phyloP scores from a whole-genome alignment of 805 yeast genomes.

The Yarrowia hollandica region DNA sequence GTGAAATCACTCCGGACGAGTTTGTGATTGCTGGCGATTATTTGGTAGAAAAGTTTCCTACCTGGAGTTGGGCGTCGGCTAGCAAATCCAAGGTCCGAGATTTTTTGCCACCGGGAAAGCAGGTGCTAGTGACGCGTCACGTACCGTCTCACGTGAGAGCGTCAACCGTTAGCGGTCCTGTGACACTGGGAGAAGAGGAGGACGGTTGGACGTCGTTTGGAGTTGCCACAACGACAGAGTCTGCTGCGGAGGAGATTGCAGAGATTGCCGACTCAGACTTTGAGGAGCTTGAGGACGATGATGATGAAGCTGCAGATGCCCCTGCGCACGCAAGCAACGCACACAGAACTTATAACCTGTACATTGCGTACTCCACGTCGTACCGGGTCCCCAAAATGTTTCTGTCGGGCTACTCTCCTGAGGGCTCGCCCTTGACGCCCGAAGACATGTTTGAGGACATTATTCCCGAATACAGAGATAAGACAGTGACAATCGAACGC shows the following conservation, averaged over 20 bases:
- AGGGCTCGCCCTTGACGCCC: slow-evolving; percentile 85
- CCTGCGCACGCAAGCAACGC: slow-evolving; percentile 42
- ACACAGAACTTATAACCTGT: slow-evolving; percentile 75
- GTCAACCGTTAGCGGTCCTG: slow-evolving; percentile 42
- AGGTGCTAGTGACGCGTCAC: slow-evolving; percentile 80
- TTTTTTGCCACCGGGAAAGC: slow-evolving; percentile 84
- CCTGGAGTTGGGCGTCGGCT: slow-evolving; percentile 88
- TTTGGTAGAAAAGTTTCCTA: slow-evolving; percentile 85
- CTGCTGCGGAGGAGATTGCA: slow-evolving; percentile 34
- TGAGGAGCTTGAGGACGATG: slow-evolving; percentile 34
- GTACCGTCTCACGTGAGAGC: slow-evolving; percentile 78
- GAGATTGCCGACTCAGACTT: slow-evolving; percentile 37
- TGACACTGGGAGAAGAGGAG: slow-evolving; percentile 46
- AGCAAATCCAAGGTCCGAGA: slow-evolving; percentile 56
- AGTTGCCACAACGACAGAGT: neutral
- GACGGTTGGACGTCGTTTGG: slow-evolving; percentile 41
- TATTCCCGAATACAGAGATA: slow-evolving; percentile 84
- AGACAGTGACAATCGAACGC: slow-evolving; percentile 93
- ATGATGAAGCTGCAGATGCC: slow-evolving; percentile 29
- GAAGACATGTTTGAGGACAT: slow-evolving; percentile 94
- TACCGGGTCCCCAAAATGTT: slow-evolving; percentile 95
- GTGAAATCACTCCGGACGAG: slow-evolving; percentile 94
- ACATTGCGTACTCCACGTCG: slow-evolving; percentile 89
- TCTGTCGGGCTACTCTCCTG: slow-evolving; percentile 77
- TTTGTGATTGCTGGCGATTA: slow-evolving; percentile 94